phyloP scores from a whole-genome alignment of 169 alveolate genomes.

The Eimeria praecox region DNA sequence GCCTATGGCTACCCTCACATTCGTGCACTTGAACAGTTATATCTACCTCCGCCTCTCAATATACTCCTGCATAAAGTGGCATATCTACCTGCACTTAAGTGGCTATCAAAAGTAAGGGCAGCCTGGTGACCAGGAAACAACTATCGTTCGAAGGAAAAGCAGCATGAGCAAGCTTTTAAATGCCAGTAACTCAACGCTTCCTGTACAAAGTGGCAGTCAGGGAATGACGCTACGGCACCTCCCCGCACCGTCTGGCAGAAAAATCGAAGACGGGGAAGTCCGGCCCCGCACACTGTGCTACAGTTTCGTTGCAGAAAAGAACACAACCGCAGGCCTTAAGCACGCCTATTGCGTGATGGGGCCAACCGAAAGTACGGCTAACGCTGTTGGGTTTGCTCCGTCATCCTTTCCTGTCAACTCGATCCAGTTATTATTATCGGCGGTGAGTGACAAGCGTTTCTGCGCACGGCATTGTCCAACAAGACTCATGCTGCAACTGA shows the following conservation, averaged over 20 bases:
- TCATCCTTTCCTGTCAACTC: neutral
- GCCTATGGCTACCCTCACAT: neutral
- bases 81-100: neutral
- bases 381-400: neutral
- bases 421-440: neutral
- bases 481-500: neutral
- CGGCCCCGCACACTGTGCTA: neutral
- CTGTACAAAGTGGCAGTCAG: neutral
- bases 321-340: neutral
- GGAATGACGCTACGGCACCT: neutral
- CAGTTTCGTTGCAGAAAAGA: neutral
- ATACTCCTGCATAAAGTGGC: neutral
- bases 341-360: neutral
- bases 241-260: neutral
- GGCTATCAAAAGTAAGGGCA: neutral
- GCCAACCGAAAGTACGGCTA: neutral
- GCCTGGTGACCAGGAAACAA: neutral
- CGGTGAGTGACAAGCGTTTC: neutral
- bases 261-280: neutral
- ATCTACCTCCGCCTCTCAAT: neutral
- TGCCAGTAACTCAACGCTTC: neutral
- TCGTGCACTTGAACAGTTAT: neutral
- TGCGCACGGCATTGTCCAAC: neutral
- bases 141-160: neutral
- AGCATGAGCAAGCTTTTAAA: neutral